Percentiles rank a stretch among this genome's conserved stretches.
Conservation (phyloP, 306 rosid species). For the Nissolia schottii region DNA sequence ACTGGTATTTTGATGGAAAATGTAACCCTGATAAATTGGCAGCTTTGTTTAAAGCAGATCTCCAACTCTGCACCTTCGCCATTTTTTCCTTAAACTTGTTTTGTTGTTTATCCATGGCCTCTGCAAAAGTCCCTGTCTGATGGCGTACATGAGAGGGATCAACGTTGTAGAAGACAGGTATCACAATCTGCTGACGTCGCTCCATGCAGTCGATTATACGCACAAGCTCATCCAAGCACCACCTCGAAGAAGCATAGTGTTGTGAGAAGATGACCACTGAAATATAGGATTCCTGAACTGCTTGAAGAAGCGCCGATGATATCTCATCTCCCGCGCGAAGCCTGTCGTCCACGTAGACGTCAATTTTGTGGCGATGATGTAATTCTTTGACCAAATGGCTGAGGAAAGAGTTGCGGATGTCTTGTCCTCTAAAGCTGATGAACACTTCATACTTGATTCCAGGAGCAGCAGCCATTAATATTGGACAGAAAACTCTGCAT, state of each 20-base stretch:
- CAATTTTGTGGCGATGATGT: neutral
- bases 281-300: neutral
- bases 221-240: neutral
- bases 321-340: neutral
- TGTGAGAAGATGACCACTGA: neutral
- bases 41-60: neutral
- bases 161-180: neutral
- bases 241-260: neutral
- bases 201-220: neutral
- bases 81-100: neutral
- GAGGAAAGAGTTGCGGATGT: neutral
- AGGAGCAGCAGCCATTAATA: too few species aligned
- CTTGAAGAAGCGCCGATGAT: neutral
- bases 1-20: neutral
- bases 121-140: neutral
- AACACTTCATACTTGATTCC: neutral
- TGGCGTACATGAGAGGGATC: neutral
- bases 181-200: neutral
- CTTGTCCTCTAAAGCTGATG: neutral
- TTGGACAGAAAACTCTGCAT: neutral
- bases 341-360: neutral
- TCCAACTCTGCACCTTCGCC: neutral
- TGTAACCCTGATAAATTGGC: neutral
- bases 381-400: neutral
- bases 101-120: neutral